Conservation (phyloP, 257 asterid genomes). For the Orobanche coerulescens region DNA sequence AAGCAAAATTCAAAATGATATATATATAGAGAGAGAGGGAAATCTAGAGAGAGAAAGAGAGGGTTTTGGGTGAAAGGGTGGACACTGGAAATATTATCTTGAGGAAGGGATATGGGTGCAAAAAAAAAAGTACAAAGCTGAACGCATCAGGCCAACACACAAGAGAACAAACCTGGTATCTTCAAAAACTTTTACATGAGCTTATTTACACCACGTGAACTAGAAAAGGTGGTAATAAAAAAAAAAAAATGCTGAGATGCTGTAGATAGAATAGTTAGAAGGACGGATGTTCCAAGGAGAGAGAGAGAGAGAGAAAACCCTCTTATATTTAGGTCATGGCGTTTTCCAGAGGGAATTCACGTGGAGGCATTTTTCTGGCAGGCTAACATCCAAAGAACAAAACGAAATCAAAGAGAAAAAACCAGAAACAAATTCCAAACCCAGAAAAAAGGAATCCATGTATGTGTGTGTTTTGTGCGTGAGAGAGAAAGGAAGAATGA, state of each 20-base stretch:
- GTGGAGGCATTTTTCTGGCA: slow-evolving; percentile 44
- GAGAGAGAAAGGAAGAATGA: not conserved
- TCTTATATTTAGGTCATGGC: slow-evolving; percentile 32
- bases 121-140: slow-evolving; percentile 27
- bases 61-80: too few species aligned
- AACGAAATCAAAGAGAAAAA: slow-evolving; percentile 23
- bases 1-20: slow-evolving; percentile 21
- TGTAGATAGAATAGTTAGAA: not conserved
- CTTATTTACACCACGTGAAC: slow-evolving; percentile 46
- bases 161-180: slow-evolving; percentile 46
- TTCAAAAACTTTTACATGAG: slow-evolving; percentile 17
- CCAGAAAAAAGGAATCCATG: not conserved
- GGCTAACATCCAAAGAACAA: slow-evolving; percentile 48
- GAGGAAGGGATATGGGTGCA: slow-evolving; percentile 23
- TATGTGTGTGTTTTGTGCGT: too few species aligned
- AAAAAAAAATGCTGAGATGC: not conserved
- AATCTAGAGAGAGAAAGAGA: not conserved
- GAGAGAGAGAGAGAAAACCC: slow-evolving; percentile 20
- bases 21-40: slow-evolving; percentile 23
- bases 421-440: slow-evolving; percentile 17
- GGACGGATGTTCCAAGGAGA: slow-evolving; percentile 34
- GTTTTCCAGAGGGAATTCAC: slow-evolving; percentile 46
- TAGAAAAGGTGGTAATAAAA: slow-evolving; percentile 1
- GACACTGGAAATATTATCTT: slow-evolving; percentile 19
- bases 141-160: slow-evolving; percentile 34